These are phyloP conservation scores for Kodamaea restingae DNA, from an alignment of 805 yeast genomes.

Conservation along the genomic window DNA sequence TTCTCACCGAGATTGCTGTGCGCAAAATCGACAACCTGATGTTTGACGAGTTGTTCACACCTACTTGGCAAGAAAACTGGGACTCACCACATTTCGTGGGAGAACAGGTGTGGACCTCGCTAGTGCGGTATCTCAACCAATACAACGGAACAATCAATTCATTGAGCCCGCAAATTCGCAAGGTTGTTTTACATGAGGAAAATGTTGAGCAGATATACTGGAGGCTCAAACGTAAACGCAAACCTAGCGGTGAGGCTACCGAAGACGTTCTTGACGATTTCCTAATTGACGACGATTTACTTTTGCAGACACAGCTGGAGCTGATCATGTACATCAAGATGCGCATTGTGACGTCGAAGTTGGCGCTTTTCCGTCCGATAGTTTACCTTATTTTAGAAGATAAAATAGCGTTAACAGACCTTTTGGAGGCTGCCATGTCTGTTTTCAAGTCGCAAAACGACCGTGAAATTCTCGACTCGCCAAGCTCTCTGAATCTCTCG, in stretches of 20 bases:
- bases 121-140: constrained; percentile 32
- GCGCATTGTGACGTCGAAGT: constrained; percentile 30
- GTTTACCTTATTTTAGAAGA: constrained; percentile 30
- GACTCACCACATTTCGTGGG: constrained; percentile 21
- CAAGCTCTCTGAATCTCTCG: constrained; percentile 10
- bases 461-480: constrained; percentile 5
- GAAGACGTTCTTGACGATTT: constrained; percentile 30
- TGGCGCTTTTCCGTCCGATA: constrained; percentile 32
- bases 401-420: constrained; percentile 23
- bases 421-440: constrained; percentile 24
- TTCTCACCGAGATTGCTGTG: constrained; percentile 37
- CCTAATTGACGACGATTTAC: constrained; percentile 30
- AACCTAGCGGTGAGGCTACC: constrained; percentile 4
- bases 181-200: constrained; percentile 29
- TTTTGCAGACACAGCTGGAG: constrained; percentile 33
- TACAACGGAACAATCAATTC: constrained; percentile 37
- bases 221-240: constrained; percentile 20
- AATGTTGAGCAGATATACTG: constrained; percentile 28
- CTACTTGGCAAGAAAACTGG: constrained; percentile 17
- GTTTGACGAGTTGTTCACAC: constrained; percentile 27
- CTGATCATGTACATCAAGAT: constrained; percentile 37
- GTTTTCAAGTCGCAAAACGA: constrained; percentile 9
- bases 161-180: constrained; percentile 30
- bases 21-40: constrained; percentile 36
- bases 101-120: constrained; percentile 21